Evolutionary conservation across 176 grass and related monocot genomes (phyloP).

Genomic region (maize (Zea mays)): DNA sequence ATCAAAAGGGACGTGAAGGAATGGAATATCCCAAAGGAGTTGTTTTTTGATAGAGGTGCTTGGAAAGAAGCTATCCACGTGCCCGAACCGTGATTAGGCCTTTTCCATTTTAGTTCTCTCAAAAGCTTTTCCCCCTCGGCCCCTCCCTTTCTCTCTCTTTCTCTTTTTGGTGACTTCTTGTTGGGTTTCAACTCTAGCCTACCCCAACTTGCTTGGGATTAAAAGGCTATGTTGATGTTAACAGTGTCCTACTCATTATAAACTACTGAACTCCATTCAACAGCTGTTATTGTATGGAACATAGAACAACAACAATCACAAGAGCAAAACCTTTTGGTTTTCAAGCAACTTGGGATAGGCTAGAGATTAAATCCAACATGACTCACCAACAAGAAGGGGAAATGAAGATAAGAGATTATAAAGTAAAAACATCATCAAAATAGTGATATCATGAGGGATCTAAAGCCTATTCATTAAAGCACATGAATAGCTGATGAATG

Average conservation of each 20-base stretch:
- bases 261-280: background rate
- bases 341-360: background rate
- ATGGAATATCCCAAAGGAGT: too few species aligned
- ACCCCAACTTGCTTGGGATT: too few species aligned
- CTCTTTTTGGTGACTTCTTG: too few species aligned
- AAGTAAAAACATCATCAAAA: background rate
- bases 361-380: background rate
- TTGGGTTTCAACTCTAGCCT: too few species aligned
- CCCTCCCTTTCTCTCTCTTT: too few species aligned
- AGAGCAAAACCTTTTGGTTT: background rate
- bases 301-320: background rate
- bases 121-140: too few species aligned
- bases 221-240: too few species aligned
- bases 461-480: background rate
- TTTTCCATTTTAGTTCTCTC: too few species aligned
- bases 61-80: too few species aligned
- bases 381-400: background rate
- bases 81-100: too few species aligned
- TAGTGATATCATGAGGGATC: background rate
- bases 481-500: background rate
- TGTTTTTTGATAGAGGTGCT: too few species aligned
- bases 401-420: background rate
- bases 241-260: background rate
- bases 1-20: too few species aligned
- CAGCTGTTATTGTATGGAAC: background rate